These are phyloP conservation scores for Tetrahymena elliotti DNA, from an alignment of 73 alveolate genomes.

Conservation along the genomic window DNA sequence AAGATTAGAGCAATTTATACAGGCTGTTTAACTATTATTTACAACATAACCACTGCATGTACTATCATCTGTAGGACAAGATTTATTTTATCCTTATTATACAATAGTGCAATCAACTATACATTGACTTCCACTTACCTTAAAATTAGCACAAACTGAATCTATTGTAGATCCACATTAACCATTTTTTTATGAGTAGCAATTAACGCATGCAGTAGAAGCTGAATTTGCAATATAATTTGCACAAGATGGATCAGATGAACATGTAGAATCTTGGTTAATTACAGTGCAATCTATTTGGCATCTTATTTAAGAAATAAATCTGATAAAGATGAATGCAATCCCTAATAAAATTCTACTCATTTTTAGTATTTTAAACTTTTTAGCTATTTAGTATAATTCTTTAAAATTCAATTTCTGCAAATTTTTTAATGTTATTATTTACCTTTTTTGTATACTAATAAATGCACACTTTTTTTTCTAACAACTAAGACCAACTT, in stretches of 20 bases:
- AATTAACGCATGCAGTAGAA: background rate
- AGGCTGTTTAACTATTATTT: background rate
- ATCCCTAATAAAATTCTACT: background rate
- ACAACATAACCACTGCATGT: background rate
- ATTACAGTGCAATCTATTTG: background rate
- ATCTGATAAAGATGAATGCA: background rate
- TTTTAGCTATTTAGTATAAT: background rate
- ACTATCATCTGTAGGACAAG: background rate
- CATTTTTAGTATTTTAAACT: background rate
- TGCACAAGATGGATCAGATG: background rate
- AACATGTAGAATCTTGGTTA: background rate
- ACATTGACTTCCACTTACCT: background rate
- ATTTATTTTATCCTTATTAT: background rate
- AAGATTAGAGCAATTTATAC: background rate
- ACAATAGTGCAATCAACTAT: background rate
- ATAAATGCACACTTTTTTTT: background rate
- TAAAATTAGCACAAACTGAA: background rate
- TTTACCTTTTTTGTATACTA: background rate
- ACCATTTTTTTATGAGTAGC: background rate
- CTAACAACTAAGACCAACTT: background rate
- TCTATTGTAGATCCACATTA: background rate
- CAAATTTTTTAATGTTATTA: background rate
- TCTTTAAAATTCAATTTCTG: background rate
- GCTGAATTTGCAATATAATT: background rate
- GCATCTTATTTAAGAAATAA: background rate